Base-by-base conservation (phyloP, 495 filamentous ascomycete species). In the Letharia lupina region DNA sequence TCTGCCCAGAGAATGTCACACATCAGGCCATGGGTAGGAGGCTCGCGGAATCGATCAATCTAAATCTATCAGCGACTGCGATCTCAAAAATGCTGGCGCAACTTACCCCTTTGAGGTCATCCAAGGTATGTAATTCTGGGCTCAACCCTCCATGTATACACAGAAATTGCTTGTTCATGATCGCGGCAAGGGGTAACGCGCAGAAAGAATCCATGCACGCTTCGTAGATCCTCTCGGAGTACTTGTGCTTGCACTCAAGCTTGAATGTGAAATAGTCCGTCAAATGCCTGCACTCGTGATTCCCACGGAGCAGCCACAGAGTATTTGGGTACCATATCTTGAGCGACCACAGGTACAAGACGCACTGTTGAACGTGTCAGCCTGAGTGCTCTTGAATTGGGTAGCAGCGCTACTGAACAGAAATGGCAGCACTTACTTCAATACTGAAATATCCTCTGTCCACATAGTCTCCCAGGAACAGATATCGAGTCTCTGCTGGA, bases 221-320 rank as follows among this genome's bases (percentile, higher is more conserved):
- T 76, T 98, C 94, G 75, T 98, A 98, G 67, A 98, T 87, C 69
- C 83, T 84, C 78, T 97, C 94, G 60, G 90, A 95, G 77, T 98
- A 98, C 74, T 98, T 98, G 84, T 98, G 92, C 79, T 94, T 96
- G 81, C 94, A 98, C 77, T 98, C 94, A 63, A 98, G 84, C 82
- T 98, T 97, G 81, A 98, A 98, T 61, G 94, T 98, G 80, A 98
- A 98, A 81, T 98, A 98, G 74, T 98, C 94, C 37, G 94, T 98
- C 81, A 98, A 82, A 80, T 98, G 94, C 73, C 94, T 87, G 76
- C 94, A 98, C 80, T 98, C 94, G 78, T 98, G 94, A 75, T 98
- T 98, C 70, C 94, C 94, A 66, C 94, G 88, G 69, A 98, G 84
- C 71, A 98, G 80, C 94, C 94, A 98, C 60, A 98, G 88, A 5